Evolutionary conservation across 2,329 filamentous ascomycete species (phyloP), one percentile per base, ranked within the genome.

Genomic region (Penicillium sp.): DNA sequence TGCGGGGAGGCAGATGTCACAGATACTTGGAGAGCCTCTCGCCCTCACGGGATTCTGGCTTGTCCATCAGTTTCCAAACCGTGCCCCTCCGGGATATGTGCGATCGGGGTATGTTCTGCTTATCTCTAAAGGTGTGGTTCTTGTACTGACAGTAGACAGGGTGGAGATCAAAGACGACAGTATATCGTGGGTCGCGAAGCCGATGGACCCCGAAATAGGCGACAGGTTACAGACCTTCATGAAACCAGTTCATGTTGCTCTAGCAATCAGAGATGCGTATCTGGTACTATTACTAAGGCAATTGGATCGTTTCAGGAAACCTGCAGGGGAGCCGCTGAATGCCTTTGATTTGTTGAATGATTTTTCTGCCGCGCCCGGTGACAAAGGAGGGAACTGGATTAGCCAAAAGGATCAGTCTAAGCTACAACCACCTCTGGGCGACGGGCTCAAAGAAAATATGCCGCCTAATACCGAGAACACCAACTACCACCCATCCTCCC

Each of bases 51-150:
- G 75, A 49, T 72, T 69, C 44, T 84, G 81, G 82, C 70, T 86
- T 26, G 76, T 84, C 35, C 70, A 84, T 24, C 74, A 81, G 43
- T 85, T 79, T 54, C 83, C 83, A 0, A 66, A 68, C 38, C 69
- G 69, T 32, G 78, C 82, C 37, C 81, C 83, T 1, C 81, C 82
- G 5, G 75, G 74, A 47, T 82, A 79, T 49, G 72, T 76, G 52
- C 75, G 79, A 51, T 76, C 75, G 43, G 82, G 81, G 82, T 85
- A 75, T 57, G 73, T 61, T 55, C 49, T 45, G 19, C 19, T 26
- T 9, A 28, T 21, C 6, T 21, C 24, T 9, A 26, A 29, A 28
- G 7, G 40, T 13, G 38, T 32, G 3, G 4, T 39, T n/a, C 4
- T 17, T 24, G 37, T 33, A 28, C 54, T 63, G 24, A 61, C 29